Conservation (phyloP, 2,329 filamentous ascomycete genomes). For the Paraphaeosphaeria minitans region DNA sequence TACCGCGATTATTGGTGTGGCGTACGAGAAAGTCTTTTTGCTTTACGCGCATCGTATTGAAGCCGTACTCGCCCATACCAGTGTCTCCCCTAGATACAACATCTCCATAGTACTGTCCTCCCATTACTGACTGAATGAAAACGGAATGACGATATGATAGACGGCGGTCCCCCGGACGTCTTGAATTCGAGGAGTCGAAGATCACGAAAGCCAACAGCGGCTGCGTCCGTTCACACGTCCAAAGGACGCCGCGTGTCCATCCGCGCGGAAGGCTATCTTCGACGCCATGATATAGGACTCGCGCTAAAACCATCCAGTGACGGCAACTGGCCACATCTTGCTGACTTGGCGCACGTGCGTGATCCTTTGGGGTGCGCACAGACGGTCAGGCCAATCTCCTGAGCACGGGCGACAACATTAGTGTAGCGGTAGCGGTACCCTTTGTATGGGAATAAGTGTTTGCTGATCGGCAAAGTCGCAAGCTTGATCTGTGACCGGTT, state of each 20-base stretch:
- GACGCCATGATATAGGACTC: not conserved
- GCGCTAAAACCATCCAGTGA: not conserved
- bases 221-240: not conserved
- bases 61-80: not conserved
- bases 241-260: not conserved
- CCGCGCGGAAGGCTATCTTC: slow-evolving; percentile 1
- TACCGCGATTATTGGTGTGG: not conserved
- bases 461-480: not conserved
- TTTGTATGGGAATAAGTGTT: not conserved
- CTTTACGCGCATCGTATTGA: slow-evolving; percentile 4
- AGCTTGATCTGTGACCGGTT: slow-evolving; percentile 1
- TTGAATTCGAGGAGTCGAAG: not conserved
- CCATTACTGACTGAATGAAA: not conserved
- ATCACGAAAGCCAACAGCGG: not conserved
- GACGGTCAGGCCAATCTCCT: not conserved
- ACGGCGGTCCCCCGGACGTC: not conserved
- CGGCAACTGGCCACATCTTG: not conserved
- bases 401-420: not conserved
- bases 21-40: slow-evolving; percentile 9
- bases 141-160: not conserved
- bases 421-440: not conserved
- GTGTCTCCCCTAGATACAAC: not conserved
- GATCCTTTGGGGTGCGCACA: slow-evolving; percentile 8
- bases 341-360: slow-evolving; percentile 1
- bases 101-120: no score